These are phyloP conservation scores for Rhizopus stolonifer DNA, from an alignment of 371 early-diverging fungal species.

Conservation along the genomic window DNA sequence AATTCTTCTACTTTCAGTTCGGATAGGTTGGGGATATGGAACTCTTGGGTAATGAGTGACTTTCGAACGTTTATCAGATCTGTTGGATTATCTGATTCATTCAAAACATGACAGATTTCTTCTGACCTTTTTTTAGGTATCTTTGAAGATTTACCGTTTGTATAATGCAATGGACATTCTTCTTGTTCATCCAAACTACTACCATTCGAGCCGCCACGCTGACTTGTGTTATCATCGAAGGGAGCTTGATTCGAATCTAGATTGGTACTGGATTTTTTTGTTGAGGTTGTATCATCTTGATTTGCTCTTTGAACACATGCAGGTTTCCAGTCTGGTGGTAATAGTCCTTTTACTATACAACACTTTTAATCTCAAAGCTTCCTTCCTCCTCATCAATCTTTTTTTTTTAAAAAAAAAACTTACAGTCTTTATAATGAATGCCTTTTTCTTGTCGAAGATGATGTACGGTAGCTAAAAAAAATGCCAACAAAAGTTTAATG, in stretches of 20 bases:
- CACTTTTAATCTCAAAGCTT: neutral
- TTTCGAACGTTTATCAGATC: constrained; percentile 31
- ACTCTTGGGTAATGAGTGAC: constrained; percentile 24
- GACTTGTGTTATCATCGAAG: neutral
- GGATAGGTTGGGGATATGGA: constrained; percentile 26
- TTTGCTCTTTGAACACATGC: constrained; percentile 9
- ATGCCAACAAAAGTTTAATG: constrained; percentile 72
- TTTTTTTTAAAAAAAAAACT: constrained; percentile 7
- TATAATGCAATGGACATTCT: too few relatives aligned
- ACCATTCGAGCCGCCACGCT: too few relatives aligned
- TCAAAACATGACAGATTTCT: constrained; percentile 8
- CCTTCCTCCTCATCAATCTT: too few relatives aligned
- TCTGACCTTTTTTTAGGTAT: constrained; percentile 8
- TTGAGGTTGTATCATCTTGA: too few relatives aligned
- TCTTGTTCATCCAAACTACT: constrained; percentile 2
- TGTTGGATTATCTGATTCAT: constrained; percentile 32
- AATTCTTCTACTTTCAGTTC: constrained; percentile 18
- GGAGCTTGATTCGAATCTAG: neutral
- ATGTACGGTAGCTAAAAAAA: constrained; percentile 66
- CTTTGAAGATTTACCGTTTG: too few relatives aligned
- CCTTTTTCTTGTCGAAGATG: constrained; percentile 76
- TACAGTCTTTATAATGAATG: constrained; percentile 49
- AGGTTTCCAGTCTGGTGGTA: constrained; percentile 42
- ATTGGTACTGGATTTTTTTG: too few relatives aligned
- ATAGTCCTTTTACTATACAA: constrained; percentile 39